Evolutionary conservation across 257 asterid genomes (phyloP), one percentile per base, ranked within the genome.

Genomic region (Linaria vulgaris): DNA sequence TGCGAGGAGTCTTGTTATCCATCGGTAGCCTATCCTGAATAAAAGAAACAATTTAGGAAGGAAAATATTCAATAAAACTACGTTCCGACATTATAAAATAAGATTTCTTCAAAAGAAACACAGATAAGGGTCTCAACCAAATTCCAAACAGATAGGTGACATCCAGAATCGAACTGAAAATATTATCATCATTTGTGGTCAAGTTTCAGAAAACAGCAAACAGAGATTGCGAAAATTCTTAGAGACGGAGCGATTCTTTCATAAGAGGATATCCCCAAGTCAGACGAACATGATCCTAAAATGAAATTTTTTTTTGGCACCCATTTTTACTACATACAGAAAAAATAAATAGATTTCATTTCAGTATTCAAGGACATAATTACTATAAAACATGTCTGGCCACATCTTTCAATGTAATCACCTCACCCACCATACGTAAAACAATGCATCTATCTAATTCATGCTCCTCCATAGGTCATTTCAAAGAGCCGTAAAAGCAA

Each of bases 21-120:
- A 90, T 34, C 95, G 95, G 75, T 88, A 94, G 56, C 99, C 99
- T 78, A 94, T 44, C 95, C 99, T 94, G 95, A 74, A 86, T 47
- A 78, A 74, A 72, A 74, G 52, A 44, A 72, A 66, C 50, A 67
- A 76, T 84, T 46, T 83, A 67, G 50, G 48, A 66, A 52, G 2
- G 8, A 12, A 41, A 21, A 5, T 14, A 22, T 22, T 2, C 8
- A 1, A 44, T 7, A 13, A 12, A 44, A 34, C 41, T 7, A 34
- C 9, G 34, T 34, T 8, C 37, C 41, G 6, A 34, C 41, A 11
- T 34, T 3, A 34, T 34, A 7, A 34, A 34, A 34, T 34, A 34
- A 34, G 41, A 34, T 7, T 30, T 34, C 41, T 34, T 7, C 41
- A 34, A 34, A 34, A 34, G 49, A 41, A 20, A 59, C 39, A 47